A percentile compares a stretch with the other conserved stretches of the same genome.
Conservation (phyloP, 768 basidiomycete genomes). For the Auricularia cornea region DNA sequence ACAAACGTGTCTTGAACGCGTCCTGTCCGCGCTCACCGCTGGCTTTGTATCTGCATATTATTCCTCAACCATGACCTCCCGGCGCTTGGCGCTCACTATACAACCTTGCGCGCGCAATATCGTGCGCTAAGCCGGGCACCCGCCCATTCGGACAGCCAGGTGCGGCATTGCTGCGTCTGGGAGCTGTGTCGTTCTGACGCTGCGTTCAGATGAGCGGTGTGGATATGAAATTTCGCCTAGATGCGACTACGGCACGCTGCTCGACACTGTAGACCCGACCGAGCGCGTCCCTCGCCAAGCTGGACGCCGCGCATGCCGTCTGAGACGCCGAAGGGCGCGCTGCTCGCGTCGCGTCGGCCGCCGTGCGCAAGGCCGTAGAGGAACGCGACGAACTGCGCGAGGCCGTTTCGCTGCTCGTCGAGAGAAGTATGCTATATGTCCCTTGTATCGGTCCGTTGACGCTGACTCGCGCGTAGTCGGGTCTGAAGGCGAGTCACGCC, state of each 20-base stretch:
- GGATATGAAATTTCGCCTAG: conserved; percentile 25
- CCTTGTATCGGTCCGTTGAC: background rate
- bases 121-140: no score
- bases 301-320: conserved; percentile 35
- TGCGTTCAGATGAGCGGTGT: no score
- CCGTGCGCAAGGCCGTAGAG: conserved; percentile 30
- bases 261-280: conserved; percentile 41
- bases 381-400: conserved; percentile 49
- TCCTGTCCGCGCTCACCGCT: no score
- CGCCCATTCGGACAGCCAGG: no score
- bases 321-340: conserved; percentile 16
- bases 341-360: conserved; percentile 22
- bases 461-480: background rate
- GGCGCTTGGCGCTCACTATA: no score
- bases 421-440: conserved; percentile 44
- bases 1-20: no score
- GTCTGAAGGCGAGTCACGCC: background rate
- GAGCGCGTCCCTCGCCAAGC: conserved; percentile 38
- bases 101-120: no score
- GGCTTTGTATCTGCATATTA: no score
- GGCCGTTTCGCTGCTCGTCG: conserved; percentile 42
- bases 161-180: no score
- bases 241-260: conserved; percentile 31
- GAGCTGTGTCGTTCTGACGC: no score
- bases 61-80: no score